These are phyloP conservation scores for Tylopilus vinaceipallidus DNA, from an alignment of 768 basidiomycete genomes.

Conservation along the genomic window DNA sequence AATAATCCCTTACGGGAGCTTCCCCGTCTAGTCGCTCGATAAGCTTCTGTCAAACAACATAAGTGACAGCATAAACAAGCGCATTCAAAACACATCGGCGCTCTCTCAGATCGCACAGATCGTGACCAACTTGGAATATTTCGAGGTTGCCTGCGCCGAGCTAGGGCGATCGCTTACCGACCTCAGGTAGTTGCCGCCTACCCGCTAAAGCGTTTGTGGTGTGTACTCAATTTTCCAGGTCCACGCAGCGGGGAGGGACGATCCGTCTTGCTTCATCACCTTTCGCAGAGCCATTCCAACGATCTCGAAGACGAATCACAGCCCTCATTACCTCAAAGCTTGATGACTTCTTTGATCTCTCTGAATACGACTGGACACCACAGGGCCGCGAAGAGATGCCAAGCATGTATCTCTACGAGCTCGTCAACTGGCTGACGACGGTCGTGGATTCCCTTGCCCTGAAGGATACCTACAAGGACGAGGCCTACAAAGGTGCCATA, in stretches of 20 bases:
- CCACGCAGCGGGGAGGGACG: conserved; percentile 79
- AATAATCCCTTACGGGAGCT: conserved; percentile 5
- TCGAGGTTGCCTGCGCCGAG: conserved; percentile 80
- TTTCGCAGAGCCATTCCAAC: conserved; percentile 67
- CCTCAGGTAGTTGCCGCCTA: conserved; percentile 55
- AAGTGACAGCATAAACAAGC: conserved; percentile 68
- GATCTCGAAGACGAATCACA: conserved; percentile 74
- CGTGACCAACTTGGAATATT: conserved; percentile 89
- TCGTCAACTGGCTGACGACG: conserved; percentile 94
- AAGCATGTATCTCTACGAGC: conserved; percentile 92
- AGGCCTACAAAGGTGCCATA: conserved; percentile 87
- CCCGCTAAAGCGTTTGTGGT: background rate
- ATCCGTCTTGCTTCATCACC: conserved; percentile 67
- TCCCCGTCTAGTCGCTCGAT: conserved; percentile 74
- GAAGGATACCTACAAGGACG: conserved; percentile 82
- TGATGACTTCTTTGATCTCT: conserved; percentile 92
- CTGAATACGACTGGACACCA: conserved; percentile 94
- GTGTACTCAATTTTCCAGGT: conserved; percentile 42
- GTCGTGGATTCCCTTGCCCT: conserved; percentile 89
- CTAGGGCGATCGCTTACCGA: conserved; percentile 81
- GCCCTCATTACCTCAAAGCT: conserved; percentile 86
- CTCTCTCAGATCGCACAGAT: conserved; percentile 92
- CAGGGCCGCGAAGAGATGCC: conserved; percentile 67
- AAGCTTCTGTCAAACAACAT: conserved; percentile 74
- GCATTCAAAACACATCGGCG: conserved; percentile 72